Percentiles rank a stretch among this genome's conserved stretches.
Evolutionary conservation across 352 stramenopile genomes (phyloP).

Genomic region (Pythium grandisporangium): DNA sequence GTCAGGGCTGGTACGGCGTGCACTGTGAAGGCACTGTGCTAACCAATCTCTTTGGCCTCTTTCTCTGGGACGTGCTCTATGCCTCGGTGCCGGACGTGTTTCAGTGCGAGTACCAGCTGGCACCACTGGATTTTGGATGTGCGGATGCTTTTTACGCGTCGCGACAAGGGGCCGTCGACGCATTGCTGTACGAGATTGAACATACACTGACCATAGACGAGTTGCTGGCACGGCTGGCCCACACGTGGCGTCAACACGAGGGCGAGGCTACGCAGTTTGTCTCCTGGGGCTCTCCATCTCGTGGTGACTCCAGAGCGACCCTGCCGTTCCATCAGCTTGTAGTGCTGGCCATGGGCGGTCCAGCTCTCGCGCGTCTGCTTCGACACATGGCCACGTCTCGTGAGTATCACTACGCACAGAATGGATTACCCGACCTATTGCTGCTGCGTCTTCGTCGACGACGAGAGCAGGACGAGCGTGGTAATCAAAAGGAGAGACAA

Average conservation of each 20-base stretch:
- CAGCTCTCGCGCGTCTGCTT: constrained; percentile 28
- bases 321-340: constrained; percentile 40
- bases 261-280: constrained; percentile 60
- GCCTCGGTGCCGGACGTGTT: constrained; percentile 73
- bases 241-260: constrained; percentile 33
- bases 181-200: constrained; percentile 27
- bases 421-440: constrained; percentile 61
- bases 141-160: constrained; percentile 36
- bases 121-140: constrained; percentile 65
- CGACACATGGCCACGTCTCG: constrained; percentile 60
- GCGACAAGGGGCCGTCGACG: constrained; percentile 33
- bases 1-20: constrained; percentile 73
- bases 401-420: constrained; percentile 61
- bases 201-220: constrained; percentile 26
- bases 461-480: background rate
- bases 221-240: constrained; percentile 24
- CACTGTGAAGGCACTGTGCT: constrained; percentile 77
- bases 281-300: constrained; percentile 34
- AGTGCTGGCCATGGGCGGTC: constrained; percentile 33
- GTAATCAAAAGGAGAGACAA: too few relatives aligned
- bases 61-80: constrained; percentile 88
- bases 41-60: constrained; percentile 68
- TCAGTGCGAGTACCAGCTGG: constrained; percentile 74
- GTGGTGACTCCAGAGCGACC: too few relatives aligned
- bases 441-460: constrained; percentile 24